A percentile compares a stretch with the other conserved stretches of the same genome.
These are phyloP conservation scores for Cladophialophora yegresii DNA, from an alignment of 2,329 filamentous ascomycete species.

Conservation along the genomic window DNA sequence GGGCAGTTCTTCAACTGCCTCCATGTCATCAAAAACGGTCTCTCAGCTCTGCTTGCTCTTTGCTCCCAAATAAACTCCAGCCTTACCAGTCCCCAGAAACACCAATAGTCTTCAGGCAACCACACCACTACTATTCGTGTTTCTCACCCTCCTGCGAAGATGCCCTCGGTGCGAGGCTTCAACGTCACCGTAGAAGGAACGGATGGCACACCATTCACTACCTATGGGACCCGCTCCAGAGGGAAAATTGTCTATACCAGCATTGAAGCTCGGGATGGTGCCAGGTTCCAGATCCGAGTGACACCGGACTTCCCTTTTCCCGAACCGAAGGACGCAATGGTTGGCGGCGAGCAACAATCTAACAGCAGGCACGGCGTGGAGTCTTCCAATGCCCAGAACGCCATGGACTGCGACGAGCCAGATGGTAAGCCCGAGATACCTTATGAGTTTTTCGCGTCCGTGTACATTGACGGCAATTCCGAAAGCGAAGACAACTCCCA, in stretches of 20 bases:
- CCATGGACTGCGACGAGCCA: neutral
- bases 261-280: conserved; percentile 17
- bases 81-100: neutral
- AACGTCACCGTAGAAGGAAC: conserved; percentile 9
- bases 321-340: neutral
- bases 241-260: conserved; percentile 4
- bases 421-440: neutral
- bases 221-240: conserved; percentile 18
- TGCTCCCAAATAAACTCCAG: neutral
- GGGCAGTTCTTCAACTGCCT: neutral
- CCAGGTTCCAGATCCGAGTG: conserved; percentile 22
- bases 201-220: conserved; percentile 19
- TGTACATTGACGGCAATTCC: conserved; percentile 27
- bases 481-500: conserved; percentile 10
- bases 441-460: conserved; percentile 12
- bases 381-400: conserved; percentile 1
- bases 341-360: neutral
- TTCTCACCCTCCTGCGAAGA: neutral
- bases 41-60: neutral
- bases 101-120: neutral
- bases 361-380: conserved; percentile 11
- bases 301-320: conserved; percentile 15
- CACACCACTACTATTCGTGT: neutral
- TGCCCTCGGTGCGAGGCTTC: conserved; percentile 22
- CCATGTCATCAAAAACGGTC: neutral